Evolutionary conservation across 768 basidiomycete species (phyloP), one percentile per base, ranked within the genome.

Genomic region (Leccinum olivaceopallidum): DNA sequence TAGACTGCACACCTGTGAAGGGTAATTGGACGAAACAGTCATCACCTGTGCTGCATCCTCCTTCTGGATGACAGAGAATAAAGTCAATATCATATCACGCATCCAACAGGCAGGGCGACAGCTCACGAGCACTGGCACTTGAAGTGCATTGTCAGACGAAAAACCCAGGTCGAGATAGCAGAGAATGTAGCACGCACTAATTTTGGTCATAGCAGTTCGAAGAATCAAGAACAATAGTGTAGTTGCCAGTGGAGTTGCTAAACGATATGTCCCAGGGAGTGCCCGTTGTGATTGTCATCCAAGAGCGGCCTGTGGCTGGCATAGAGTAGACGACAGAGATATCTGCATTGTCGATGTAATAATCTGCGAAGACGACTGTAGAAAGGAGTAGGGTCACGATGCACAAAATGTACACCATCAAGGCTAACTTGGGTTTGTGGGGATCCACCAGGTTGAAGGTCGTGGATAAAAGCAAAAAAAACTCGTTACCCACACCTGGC

Each of bases 281-380:
- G 2, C 1, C 4, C 30, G 22, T 42, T 5, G 67, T 58, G 47
- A 61, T 67, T 26, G 57, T 57, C 37, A 55, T 22, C 69, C 69
- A 71, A 26, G n/a, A 24, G 4, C 1, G 30, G 26, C 64, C 66
- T 22, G 62, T 63, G 6, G 68, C 55, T 6, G 69, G 55, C 60
- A 65, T 63, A 22, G 70, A 47, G 55, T 70, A 72, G 22, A 26
- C 0, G 26, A 70, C 50, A n/a, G 70, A 70, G 6, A 56, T 22
- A 22, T 70, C 63, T 26, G 65, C 65, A 44, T 70, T 71, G 60
- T 71, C 69, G 18, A 72, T 55, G 24, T 62, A 39, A 56, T 70
- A 71, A 47, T 72, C 62, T 30, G 68, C 70, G 55, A 56, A 53
- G 12, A 56, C 62, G 32, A 53, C n/a, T 14, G 63, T 60, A 10